Percentiles rank a stretch among this genome's conserved stretches.
Evolutionary conservation across 2,329 filamentous ascomycete genomes (phyloP).

Genomic region (Alternaria ethzedia): DNA sequence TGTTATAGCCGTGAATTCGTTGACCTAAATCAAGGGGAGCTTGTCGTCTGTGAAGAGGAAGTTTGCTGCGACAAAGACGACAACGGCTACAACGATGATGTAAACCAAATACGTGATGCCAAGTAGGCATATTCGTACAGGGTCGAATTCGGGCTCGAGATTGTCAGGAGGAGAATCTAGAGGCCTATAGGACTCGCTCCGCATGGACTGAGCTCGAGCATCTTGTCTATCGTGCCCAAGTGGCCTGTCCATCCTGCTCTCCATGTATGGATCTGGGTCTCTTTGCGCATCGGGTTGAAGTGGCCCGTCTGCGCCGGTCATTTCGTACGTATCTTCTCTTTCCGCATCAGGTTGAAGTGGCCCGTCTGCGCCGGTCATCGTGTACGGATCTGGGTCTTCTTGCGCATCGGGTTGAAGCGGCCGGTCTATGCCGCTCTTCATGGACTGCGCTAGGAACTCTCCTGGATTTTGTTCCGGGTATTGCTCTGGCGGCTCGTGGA

Average conservation of each 20-base stretch:
- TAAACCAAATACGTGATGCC: neutral
- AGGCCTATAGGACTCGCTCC: neutral
- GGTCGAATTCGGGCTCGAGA: neutral
- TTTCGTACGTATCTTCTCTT: too few relatives aligned
- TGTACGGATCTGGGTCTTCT: too few relatives aligned
- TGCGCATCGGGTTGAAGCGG: neutral
- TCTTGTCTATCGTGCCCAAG: neutral
- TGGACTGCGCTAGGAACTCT: neutral
- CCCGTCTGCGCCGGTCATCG: too few relatives aligned
- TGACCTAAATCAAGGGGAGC: neutral
- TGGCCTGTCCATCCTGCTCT: neutral
- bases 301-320: too few relatives aligned
- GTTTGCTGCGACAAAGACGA: neutral
- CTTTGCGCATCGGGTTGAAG: neutral
- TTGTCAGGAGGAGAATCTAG: neutral
- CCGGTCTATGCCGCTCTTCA: neutral
- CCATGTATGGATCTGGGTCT: neutral
- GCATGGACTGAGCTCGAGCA: neutral
- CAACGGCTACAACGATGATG: neutral
- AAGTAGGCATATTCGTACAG: neutral
- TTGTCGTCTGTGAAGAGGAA: neutral
- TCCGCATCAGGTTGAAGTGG: too few relatives aligned
- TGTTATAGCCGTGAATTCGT: neutral
- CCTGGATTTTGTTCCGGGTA: neutral
- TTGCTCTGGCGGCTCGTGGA: neutral